Evolutionary conservation across 1,284 basidiomycete genomes (phyloP).

Genomic region (Austroboletus novae-zelandiae): DNA sequence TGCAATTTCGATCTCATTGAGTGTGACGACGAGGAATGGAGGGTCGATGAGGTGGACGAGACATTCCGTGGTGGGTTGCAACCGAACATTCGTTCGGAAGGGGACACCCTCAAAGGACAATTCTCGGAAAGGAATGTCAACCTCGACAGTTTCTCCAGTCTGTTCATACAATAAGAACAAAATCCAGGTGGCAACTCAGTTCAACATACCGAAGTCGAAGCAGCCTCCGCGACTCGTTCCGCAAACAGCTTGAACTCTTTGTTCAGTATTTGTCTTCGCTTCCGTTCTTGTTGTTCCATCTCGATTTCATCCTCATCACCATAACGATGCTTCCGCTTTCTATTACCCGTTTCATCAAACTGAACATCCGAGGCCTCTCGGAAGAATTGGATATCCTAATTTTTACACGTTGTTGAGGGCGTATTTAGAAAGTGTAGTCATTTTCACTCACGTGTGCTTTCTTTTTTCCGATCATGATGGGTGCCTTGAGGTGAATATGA

Average conservation of each 20-base stretch:
- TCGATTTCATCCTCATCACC: slow-evolving; percentile 99
- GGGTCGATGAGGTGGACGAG: slow-evolving; percentile 94
- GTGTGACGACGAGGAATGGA: slow-evolving; percentile 94
- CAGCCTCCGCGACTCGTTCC: slow-evolving; percentile 89
- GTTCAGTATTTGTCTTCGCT: slow-evolving; percentile 86
- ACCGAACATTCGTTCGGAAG: slow-evolving; percentile 89
- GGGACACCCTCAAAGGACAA: slow-evolving; percentile 97
- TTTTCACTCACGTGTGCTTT: slow-evolving; percentile 76
- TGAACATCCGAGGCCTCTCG: slow-evolving; percentile 97
- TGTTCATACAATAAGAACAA: slow-evolving; percentile 32
- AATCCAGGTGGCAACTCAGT: neutral
- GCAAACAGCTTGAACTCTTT: slow-evolving; percentile 95
- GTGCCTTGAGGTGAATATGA: slow-evolving; percentile 91
- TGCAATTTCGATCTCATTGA: slow-evolving; percentile 94
- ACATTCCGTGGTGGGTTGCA: slow-evolving; percentile 97
- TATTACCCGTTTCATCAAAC: slow-evolving; percentile 99
- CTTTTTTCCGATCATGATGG: slow-evolving; percentile 99
- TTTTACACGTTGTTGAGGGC: neutral
- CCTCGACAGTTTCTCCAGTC: slow-evolving; percentile 83
- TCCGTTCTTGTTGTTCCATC: slow-evolving; percentile 96
- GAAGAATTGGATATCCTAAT: slow-evolving; percentile 95
- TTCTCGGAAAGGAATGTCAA: slow-evolving; percentile 97
- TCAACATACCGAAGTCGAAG: slow-evolving; percentile 60
- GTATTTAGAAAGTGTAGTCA: neutral
- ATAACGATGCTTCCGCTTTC: slow-evolving; percentile 95